Evolutionary conservation across 306 rosid species (phyloP), one percentile per base, ranked within the genome.

Genomic region (Oxytropis ochrocephala): DNA sequence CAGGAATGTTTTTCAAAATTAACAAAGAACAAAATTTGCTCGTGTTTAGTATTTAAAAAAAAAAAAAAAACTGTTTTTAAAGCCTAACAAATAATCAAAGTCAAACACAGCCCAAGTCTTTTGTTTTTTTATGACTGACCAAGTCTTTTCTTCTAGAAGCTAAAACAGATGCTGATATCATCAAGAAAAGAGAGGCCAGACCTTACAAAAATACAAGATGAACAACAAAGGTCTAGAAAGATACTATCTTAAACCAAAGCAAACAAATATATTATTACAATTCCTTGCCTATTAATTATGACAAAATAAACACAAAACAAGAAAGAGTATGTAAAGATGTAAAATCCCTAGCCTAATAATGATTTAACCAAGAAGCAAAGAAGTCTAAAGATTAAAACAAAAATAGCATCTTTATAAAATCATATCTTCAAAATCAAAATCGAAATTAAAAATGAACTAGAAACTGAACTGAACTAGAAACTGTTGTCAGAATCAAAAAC

Each of bases 311-410:
- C 38, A 32, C 57, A 41, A 46, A 57, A 19, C 57, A 38, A 44
- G 8, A 60, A 53, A 24, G 50, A 64, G 18, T 19, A 1, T 30
- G 2, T 9, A 19, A 3, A 53, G 35, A 68, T 8, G 46, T 41
- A 50, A 68, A 49, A 42, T 64, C 46, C 7, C 44, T n/a, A 10
- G n/a, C 52, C 4, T 33, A 55, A 39, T 11, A 30, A 39, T 10
- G 12, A 54, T 53, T 69, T 43, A n/a, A 49, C 69, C 57, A 48
- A 12, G 24, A 78, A 72, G 42, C 32, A 52, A 68, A 69, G 38
- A 50, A 79, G 3, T 44, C 63, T 24, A 8, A n/a, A 11, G 43
- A 48, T 24, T 24, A 47, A 43, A 67, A 49, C 6, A 33, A 33
- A n/a, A 0, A 32, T 17, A 35, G 12, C 47, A 27, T 13, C 9